These are phyloP conservation scores for Aspergillus sp. DNA, from an alignment of 2,329 filamentous ascomycete species.

Conservation along the genomic window DNA sequence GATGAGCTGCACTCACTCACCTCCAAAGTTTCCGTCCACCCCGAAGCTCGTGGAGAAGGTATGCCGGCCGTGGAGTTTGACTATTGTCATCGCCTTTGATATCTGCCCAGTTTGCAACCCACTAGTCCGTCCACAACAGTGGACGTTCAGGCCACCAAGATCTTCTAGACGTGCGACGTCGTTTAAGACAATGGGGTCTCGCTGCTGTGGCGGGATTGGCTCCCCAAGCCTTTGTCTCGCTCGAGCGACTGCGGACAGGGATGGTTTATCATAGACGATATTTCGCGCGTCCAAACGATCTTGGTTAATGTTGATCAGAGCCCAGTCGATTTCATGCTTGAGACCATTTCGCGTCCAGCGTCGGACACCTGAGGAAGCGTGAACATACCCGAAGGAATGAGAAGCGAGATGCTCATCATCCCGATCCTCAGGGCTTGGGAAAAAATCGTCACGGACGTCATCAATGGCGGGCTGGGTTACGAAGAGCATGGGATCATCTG, in stretches of 20 bases:
- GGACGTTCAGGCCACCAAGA: conserved; percentile 75
- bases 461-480: conserved; percentile 92
- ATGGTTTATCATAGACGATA: conserved; percentile 51
- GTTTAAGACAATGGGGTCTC: conserved; percentile 53
- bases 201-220: conserved; percentile 47
- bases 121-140: conserved; percentile 84
- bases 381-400: conserved; percentile 77
- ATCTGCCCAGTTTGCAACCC: conserved; percentile 80
- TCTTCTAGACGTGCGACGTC: conserved; percentile 53
- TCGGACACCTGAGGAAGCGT: conserved; percentile 86
- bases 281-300: conserved; percentile 72
- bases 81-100: conserved; percentile 72
- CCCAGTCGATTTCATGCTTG: conserved; percentile 94
- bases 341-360: conserved; percentile 70
- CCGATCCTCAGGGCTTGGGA: conserved; percentile 72
- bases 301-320: conserved; percentile 76
- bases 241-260: conserved; percentile 6
- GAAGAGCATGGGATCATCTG: conserved; percentile 72
- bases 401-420: conserved; percentile 79
- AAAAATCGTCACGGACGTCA: conserved; percentile 80
- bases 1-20: conserved; percentile 36
- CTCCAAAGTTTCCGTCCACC: conserved; percentile 60
- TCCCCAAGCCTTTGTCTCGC: conserved; percentile 49
- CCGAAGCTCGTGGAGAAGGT: conserved; percentile 74
- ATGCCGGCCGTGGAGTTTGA: conserved; percentile 82